Base-by-base conservation (phyloP, 2,329 filamentous ascomycete genomes). In the Apiospora malaysiana region DNA sequence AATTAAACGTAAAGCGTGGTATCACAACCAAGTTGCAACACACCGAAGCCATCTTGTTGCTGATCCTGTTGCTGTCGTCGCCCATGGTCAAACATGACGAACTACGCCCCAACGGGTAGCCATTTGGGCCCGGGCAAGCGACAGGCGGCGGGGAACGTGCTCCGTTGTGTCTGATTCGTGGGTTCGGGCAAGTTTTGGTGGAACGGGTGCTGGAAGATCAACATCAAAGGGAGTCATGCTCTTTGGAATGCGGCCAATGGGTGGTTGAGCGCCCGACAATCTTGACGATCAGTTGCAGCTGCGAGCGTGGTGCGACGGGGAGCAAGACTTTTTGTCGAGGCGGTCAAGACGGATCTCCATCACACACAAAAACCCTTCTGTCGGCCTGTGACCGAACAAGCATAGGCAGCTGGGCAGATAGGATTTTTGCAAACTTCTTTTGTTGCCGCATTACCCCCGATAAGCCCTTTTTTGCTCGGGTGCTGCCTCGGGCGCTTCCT, bases 231-330 rank as follows among this genome's bases (percentile, higher is more conserved):
- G 32, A 63, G 56, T 63, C 56, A 63, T 63, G 56, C 56, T 63
- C 27, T 12, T 40, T 21, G 9, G 18, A 16, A n/a, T 63, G 56
- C 56, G 56, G 27, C 56, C 56, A 63, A 63, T 63, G 27, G 56
- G 56, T 63, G 56, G 37, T 40, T 63, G 56, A 63, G 56, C 56
- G 56, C 40, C 56, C 27, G 56, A n/a, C 56, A 63, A 63, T 63
- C 56, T 63, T 12, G 56, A 63, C 56, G 56, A 63, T 63, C 56
- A 63, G 40, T 63, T 63, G 56, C 56, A 63, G 56, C 32, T 63
- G 56, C 8, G 56, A 63, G 56, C 56, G 56, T 63, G 56, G 56
- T 63, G 56, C 56, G 56, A 63, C 56, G 27, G 56, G 32, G 32
- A 63, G 27, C 56, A 40, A 40, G 56, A 40, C 27, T 37, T 59